These are phyloP conservation scores for Phytopythium montanum DNA, from an alignment of 352 stramenopile species.

Conservation along the genomic window DNA sequence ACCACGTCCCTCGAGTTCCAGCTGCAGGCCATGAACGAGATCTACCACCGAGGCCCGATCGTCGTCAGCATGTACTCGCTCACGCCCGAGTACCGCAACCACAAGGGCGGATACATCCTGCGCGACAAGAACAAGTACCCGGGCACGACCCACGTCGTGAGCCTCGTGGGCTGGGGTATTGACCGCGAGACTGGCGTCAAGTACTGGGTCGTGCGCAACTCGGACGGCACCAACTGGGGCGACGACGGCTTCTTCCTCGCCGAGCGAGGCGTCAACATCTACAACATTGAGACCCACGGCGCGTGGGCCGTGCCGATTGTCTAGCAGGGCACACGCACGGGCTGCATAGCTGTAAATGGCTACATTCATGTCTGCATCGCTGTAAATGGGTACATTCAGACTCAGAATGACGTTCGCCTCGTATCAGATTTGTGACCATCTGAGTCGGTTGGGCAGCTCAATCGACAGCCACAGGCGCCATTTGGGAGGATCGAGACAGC, in stretches of 20 bases:
- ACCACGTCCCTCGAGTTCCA: conserved; percentile 62
- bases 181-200: conserved; percentile 72
- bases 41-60: conserved; percentile 94
- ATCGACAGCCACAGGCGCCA: too few relatives aligned
- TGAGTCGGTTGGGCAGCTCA: neutral
- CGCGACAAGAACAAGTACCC: conserved; percentile 78
- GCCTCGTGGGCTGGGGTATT: conserved; percentile 94
- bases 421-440: neutral
- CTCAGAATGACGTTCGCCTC: neutral
- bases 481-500: neutral
- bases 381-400: neutral
- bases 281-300: conserved; percentile 71
- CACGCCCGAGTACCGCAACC: conserved; percentile 72
- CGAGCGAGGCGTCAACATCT: conserved; percentile 71
- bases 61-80: conserved; percentile 91
- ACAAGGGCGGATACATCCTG: conserved; percentile 90
- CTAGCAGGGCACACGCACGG: too few relatives aligned
- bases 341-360: too few relatives aligned
- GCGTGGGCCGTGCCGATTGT: conserved; percentile 73
- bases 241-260: conserved; percentile 69
- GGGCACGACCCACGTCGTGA: conserved; percentile 90
- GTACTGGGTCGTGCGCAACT: conserved; percentile 97
- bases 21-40: conserved; percentile 92
- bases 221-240: conserved; percentile 76
- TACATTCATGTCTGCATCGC: neutral